phyloP scores from a whole-genome alignment of 2,329 filamentous ascomycete genomes.

The Ilyonectria destructans region DNA sequence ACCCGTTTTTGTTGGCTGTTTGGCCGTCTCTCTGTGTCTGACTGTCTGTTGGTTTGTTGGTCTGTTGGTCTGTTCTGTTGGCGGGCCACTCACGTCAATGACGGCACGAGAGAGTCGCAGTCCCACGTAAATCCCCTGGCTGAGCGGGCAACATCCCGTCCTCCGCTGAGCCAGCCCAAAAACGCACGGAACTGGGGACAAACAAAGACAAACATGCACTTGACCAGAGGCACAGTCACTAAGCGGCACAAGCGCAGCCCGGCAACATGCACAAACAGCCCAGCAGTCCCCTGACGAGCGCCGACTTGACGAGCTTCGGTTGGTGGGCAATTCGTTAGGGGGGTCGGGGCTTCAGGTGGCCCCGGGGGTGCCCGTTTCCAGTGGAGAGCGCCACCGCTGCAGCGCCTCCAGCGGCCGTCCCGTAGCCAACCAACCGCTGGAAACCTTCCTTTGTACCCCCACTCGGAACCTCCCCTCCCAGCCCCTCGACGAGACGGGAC shows the following conservation, averaged over 20 bases:
- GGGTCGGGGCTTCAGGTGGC: constrained; percentile 21
- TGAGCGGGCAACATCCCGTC: constrained; percentile 26
- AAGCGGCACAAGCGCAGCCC: neutral
- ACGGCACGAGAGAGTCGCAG: constrained; percentile 1
- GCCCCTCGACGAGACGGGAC: constrained; percentile 19
- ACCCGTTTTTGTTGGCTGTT: neutral
- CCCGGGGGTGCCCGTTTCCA: constrained; percentile 23
- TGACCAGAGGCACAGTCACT: constrained; percentile 3
- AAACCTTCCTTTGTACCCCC: constrained; percentile 17
- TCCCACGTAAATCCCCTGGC: constrained; percentile 7
- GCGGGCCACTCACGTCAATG: constrained; percentile 21
- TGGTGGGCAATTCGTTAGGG: constrained; percentile 19
- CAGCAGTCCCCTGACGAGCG: neutral
- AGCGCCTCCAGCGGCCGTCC: constrained; percentile 21
- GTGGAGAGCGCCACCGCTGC: constrained; percentile 19
- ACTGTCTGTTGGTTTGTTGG: neutral
- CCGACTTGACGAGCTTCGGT: constrained; percentile 4
- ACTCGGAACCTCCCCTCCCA: constrained; percentile 14
- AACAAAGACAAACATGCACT: constrained; percentile 10
- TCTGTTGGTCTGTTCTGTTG: constrained; percentile 22
- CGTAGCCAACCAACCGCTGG: constrained; percentile 27
- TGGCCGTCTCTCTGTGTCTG: neutral
- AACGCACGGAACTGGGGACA: constrained; percentile 3
- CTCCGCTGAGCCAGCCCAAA: neutral
- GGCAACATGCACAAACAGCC: neutral